Evolutionary conservation across 331 rosid genomes (phyloP), one percentile per base, ranked within the genome.

Genomic region (Acacia concinna): DNA sequence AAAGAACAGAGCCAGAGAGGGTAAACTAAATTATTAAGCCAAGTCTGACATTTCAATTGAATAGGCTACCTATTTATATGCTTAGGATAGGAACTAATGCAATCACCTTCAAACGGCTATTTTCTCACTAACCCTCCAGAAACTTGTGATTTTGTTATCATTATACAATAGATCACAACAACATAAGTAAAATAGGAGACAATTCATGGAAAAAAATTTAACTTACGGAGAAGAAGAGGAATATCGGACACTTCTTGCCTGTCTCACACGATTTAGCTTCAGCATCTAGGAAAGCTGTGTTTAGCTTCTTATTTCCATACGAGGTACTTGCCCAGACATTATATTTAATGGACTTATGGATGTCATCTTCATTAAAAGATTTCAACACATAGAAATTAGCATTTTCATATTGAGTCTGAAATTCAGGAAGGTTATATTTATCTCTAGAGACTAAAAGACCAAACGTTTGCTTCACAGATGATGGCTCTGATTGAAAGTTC

Each of bases 171-270:
- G 41, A 7, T 38, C 8, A 38, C 25, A 40, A 74, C 6, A 46
- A 49, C 25, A 74, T 35, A 32, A 9, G 60, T 31, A 28, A 31
- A 88, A 37, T 43, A 67, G 71, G 62, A 73, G 32, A 74, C 37
- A 43, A 79, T n/a, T 18, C 31, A 17, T 21, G 76, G 62, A 63
- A 46, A 62, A 32, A 57, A 17, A 73, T 75, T 71, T 11, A 69
- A 88, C 94, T 91, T 84, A 94, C 98, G 3, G 98, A 94, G 85
- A 94, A 94, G 89, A 94, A 91, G 65, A 94, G 96, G 78, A 94
- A 94, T 73, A 91, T 59, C n/a, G 97, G 98, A 74, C 89, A 90
- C 72, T 23, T 73, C 1, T n/a, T 67, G 81, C 88, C 88, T 41
- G 87, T 87, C 81, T 87, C 82, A 6, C 66, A 82, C 27, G 81